A percentile compares a stretch with the other conserved stretches of the same genome.
phyloP scores from a whole-genome alignment of 2,329 filamentous ascomycete species.

The Beauveria sp. region DNA sequence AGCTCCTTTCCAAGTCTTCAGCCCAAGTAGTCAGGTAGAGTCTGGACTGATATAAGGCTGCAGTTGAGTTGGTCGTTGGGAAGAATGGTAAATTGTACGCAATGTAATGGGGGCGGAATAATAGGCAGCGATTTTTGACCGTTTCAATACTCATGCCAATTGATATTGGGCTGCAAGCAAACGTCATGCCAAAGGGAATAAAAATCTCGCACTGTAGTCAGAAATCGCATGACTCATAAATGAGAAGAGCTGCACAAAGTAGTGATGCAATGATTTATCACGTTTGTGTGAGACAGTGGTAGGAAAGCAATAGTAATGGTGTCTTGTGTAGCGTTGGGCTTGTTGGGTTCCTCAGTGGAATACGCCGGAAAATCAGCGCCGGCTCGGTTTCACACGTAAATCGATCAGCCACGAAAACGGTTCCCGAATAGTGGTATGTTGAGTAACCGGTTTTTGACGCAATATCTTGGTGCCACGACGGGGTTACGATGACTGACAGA shows the following conservation, averaged over 20 bases:
- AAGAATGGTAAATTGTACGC: background rate
- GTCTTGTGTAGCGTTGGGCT: background rate
- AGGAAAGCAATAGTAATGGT: background rate
- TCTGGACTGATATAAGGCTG: background rate
- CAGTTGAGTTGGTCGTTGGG: background rate
- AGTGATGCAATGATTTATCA: background rate
- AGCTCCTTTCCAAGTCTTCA: slow-evolving; percentile 52
- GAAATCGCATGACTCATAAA: slow-evolving; percentile 1
- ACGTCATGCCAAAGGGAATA: background rate
- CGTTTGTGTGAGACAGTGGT: background rate
- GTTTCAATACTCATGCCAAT: background rate
- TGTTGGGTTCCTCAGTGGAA: background rate
- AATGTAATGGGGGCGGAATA: background rate
- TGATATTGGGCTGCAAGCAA: background rate
- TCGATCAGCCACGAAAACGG: background rate
- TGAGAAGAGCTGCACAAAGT: background rate
- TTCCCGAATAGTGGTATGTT: background rate
- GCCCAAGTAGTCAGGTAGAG: slow-evolving; percentile 35
- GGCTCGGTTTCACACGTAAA: background rate
- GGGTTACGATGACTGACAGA: background rate
- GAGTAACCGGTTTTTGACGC: background rate
- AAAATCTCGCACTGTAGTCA: background rate
- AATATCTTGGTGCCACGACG: background rate
- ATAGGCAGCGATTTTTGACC: background rate
- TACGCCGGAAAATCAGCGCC: background rate